These are phyloP conservation scores for Penicillium sp. DNA, from an alignment of 2,329 filamentous ascomycete genomes.

Conservation along the genomic window DNA sequence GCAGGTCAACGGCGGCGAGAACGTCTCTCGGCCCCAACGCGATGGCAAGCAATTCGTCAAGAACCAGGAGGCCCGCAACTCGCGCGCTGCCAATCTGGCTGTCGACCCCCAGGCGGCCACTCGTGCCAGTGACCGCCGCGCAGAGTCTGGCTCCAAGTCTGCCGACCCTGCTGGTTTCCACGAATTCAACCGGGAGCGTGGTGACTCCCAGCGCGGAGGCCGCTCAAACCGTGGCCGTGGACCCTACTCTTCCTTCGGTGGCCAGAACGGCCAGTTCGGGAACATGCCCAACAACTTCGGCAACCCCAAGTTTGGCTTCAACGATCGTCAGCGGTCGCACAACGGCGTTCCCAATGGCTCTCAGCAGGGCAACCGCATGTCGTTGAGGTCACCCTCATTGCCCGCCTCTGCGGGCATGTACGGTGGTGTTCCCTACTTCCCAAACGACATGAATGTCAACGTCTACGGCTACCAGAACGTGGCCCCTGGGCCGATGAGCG, in stretches of 20 bases:
- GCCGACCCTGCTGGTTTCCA: constrained; percentile 34
- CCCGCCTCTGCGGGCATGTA: constrained; percentile 54
- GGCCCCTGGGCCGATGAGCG: constrained; percentile 55
- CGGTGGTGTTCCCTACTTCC: constrained; percentile 35
- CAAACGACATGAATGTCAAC: constrained; percentile 50
- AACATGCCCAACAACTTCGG: constrained; percentile 44
- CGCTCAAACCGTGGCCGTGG: constrained; percentile 44
- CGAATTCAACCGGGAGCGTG: constrained; percentile 37
- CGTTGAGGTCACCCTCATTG: constrained; percentile 61
- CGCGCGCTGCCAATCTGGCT: constrained; percentile 29
- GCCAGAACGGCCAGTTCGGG: constrained; percentile 40
- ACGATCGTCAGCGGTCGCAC: constrained; percentile 45
- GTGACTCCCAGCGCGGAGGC: constrained; percentile 39
- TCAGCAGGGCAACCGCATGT: constrained; percentile 50
- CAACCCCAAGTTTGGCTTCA: constrained; percentile 41
- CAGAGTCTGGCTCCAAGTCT: constrained; percentile 39
- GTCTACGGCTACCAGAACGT: constrained; percentile 59
- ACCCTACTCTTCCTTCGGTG: constrained; percentile 32
- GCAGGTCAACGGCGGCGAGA: constrained; percentile 31
- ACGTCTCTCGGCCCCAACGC: constrained; percentile 31
- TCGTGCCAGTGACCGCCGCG: constrained; percentile 38
- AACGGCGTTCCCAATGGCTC: constrained; percentile 37
- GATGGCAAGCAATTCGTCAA: constrained; percentile 37
- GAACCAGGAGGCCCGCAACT: constrained; percentile 32
- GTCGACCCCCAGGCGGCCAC: constrained; percentile 34